phyloP scores from a whole-genome alignment of 2,329 filamentous ascomycete species.

The Xylaria digitata region DNA sequence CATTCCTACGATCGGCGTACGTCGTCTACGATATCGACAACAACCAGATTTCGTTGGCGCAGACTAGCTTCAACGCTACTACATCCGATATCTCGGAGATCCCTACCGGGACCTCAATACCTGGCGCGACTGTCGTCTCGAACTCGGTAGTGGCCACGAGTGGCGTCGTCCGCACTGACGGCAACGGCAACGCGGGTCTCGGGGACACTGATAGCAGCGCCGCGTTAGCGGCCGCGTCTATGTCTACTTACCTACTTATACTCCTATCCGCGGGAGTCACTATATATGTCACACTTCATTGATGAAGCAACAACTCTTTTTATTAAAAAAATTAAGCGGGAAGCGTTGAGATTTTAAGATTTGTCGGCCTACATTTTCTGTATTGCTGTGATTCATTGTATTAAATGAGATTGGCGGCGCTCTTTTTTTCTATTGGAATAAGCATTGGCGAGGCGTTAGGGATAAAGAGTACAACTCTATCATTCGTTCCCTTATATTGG shows the following conservation, averaged over 20 bases:
- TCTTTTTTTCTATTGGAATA: constrained; percentile 9
- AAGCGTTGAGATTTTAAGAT: neutral
- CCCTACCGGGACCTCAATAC: constrained; percentile 61
- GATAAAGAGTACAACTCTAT: neutral
- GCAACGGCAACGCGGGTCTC: constrained; percentile 34
- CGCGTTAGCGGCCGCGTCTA: constrained; percentile 18
- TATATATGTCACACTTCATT: constrained; percentile 37
- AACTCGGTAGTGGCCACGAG: constrained; percentile 62
- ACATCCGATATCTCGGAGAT: constrained; percentile 66
- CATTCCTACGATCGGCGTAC: constrained; percentile 79
- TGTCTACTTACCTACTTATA: constrained; percentile 25
- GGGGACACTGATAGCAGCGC: constrained; percentile 34
- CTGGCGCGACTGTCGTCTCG: constrained; percentile 63
- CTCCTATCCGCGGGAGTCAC: constrained; percentile 37
- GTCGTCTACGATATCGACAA: constrained; percentile 80
- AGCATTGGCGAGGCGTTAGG: constrained; percentile 37
- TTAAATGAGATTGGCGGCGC: neutral
- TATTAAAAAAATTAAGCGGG: constrained; percentile 1
- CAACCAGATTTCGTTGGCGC: constrained; percentile 76
- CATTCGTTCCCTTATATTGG: neutral
- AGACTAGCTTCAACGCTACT: constrained; percentile 71
- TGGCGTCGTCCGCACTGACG: constrained; percentile 50
- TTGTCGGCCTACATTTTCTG: constrained; percentile 5
- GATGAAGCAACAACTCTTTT: constrained; percentile 8
- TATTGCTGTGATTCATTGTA: neutral